These are phyloP conservation scores for Lactifluus echinatus DNA, from an alignment of 768 basidiomycete species.

Conservation along the genomic window DNA sequence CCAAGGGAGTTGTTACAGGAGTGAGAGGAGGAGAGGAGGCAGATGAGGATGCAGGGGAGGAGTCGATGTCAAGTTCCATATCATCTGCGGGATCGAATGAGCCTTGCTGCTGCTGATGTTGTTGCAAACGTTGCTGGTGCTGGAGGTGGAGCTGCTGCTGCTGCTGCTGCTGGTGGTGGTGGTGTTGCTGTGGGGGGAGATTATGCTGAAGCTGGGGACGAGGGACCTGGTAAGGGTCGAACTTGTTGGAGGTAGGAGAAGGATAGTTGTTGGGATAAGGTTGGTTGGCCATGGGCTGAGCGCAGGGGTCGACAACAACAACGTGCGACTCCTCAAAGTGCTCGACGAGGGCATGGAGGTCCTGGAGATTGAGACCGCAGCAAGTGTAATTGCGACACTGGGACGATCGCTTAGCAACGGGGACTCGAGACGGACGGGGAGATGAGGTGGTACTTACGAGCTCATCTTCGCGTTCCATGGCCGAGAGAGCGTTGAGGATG, in stretches of 20 bases:
- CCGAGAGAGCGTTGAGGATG: constrained; percentile 56
- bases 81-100: constrained; percentile 62
- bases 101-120: constrained; percentile 29
- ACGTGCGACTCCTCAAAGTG: constrained; percentile 91
- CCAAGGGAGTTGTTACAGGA: constrained; percentile 35
- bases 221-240: constrained; percentile 9
- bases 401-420: constrained; percentile 14
- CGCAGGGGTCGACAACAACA: constrained; percentile 49
- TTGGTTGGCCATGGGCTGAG: constrained; percentile 20
- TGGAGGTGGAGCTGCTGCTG: constrained; percentile 20
- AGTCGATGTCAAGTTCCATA: constrained; percentile 68
- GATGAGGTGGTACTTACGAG: constrained; percentile 38
- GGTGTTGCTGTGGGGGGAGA: constrained; percentile 22
- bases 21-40: constrained; percentile 38
- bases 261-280: constrained; percentile 14
- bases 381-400: constrained; percentile 86
- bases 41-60: constrained; percentile 28
- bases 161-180: constrained; percentile 13
- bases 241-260: constrained; percentile 9
- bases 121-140: constrained; percentile 26
- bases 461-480: constrained; percentile 65
- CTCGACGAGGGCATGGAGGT: constrained; percentile 78
- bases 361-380: constrained; percentile 70
- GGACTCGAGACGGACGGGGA: neutral
- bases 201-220: constrained; percentile 9